phyloP scores from a whole-genome alignment of 2,329 filamentous ascomycete genomes.

The Penicillium sp. region DNA sequence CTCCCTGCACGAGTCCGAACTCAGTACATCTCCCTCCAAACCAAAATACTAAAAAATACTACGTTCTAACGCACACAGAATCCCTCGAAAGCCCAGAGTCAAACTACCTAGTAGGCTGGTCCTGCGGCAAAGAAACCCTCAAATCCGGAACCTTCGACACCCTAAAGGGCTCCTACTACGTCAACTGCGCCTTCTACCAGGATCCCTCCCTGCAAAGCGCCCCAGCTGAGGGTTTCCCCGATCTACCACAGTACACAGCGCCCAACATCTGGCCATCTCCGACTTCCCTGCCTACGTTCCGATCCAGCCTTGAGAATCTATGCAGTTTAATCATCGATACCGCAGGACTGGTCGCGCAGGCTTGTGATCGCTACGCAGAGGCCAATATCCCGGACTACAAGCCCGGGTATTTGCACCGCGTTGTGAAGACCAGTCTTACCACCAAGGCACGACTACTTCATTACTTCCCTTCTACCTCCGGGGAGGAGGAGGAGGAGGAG shows the following conservation, averaged over 20 bases:
- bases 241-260: constrained; percentile 82
- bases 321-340: constrained; percentile 84
- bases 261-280: constrained; percentile 82
- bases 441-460: constrained; percentile 90
- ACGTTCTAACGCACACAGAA: constrained; percentile 26
- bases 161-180: constrained; percentile 60
- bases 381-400: constrained; percentile 73
- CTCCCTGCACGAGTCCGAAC: constrained; percentile 64
- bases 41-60: constrained; percentile 22
- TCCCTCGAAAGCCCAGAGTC: constrained; percentile 43
- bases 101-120: constrained; percentile 61
- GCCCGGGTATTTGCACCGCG: constrained; percentile 72
- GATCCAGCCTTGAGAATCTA: constrained; percentile 64
- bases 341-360: constrained; percentile 80
- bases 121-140: constrained; percentile 59
- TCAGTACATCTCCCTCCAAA: constrained; percentile 52
- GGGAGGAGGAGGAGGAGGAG: no score
- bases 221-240: constrained; percentile 34
- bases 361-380: constrained; percentile 80
- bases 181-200: constrained; percentile 55
- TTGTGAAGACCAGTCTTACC: constrained; percentile 77
- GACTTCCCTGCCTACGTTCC: constrained; percentile 67
- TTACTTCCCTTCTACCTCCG: constrained; percentile 66
- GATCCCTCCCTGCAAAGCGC: constrained; percentile 35
- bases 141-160: constrained; percentile 58